Percentiles rank a stretch among this genome's conserved stretches.
phyloP scores from a whole-genome alignment of 495 filamentous ascomycete genomes.

The Terfezia boudieri region DNA sequence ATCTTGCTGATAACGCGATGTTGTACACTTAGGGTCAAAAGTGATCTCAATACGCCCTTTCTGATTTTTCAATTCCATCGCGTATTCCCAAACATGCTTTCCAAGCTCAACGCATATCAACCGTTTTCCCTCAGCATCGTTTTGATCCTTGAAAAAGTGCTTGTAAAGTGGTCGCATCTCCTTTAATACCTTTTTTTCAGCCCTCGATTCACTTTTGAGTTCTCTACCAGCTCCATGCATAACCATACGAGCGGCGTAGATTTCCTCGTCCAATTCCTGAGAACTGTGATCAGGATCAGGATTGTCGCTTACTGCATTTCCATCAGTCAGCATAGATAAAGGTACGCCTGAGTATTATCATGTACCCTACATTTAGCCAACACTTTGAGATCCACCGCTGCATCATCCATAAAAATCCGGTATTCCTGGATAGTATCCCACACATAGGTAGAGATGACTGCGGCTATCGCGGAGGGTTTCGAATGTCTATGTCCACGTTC shows the following conservation, averaged over 20 bases:
- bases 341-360: no score
- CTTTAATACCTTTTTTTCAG: no score
- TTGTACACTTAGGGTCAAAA: not conserved
- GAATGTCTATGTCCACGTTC: not conserved
- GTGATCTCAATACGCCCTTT: not conserved
- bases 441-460: not conserved
- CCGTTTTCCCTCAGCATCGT: no score
- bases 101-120: not conserved
- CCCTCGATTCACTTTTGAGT: no score
- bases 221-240: no score
- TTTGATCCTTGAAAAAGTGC: no score
- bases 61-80: not conserved
- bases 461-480: not conserved
- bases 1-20: not conserved
- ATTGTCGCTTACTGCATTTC: no score
- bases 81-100: not conserved
- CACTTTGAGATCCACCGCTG: not conserved
- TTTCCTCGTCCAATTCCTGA: no score
- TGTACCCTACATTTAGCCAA: not conserved
- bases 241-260: no score
- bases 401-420: not conserved
- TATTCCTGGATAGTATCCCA: not conserved
- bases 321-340: no score
- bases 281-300: no score
- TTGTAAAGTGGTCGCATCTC: no score